Base-by-base conservation (phyloP, 805 yeast genomes). In the Limtongia smithiae region DNA sequence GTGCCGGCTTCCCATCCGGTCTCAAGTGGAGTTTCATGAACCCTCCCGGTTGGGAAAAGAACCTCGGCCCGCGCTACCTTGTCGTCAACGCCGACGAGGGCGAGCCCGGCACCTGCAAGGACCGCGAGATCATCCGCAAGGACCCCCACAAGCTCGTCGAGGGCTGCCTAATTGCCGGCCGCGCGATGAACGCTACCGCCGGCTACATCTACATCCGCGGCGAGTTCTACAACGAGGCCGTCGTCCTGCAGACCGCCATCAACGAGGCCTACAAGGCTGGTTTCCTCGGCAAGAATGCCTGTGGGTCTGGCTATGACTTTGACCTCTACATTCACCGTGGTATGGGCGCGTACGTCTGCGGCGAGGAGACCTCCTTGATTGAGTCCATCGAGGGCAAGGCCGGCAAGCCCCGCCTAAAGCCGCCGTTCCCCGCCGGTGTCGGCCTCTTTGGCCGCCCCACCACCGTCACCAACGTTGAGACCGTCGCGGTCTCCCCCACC, bases 31-130 rank as follows among this genome's bases (percentile, higher is more conserved):
- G 93, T 21, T 86, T 86, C 66, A 86, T 86, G 95, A 87, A 87
- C 71, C 95, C 95, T 39, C 95, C 95, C 47, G 93, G 93, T 51
- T 86, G 95, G 95, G 94, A 86, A 55, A 87, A 86, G 65, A 86
- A 86, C 70, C 71, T 71, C 14, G 95, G 95, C n/a, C 93, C 95
- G 54, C 78, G 95, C 64, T 60, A 60, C 38, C 76, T 87, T 60
- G 94, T 87, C 41, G 88, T 87, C 62, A 87, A 87, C 68, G 95
- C 95, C 48, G 95, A 87, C 72, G 95, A 87, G 71, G 95, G 95
- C 62, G 95, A 87, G 70, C 95, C 95, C 12, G 95, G 95, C 54
- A 87, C 95, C 44, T 87, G 95, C 70, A 87, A 87, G 71, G 95
- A 87, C 69, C 79, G 95, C 66, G 95, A 87, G 69, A 87, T 87